Evolutionary conservation across 352 stramenopile species (phyloP).

Genomic region (Pythium chondricola): DNA sequence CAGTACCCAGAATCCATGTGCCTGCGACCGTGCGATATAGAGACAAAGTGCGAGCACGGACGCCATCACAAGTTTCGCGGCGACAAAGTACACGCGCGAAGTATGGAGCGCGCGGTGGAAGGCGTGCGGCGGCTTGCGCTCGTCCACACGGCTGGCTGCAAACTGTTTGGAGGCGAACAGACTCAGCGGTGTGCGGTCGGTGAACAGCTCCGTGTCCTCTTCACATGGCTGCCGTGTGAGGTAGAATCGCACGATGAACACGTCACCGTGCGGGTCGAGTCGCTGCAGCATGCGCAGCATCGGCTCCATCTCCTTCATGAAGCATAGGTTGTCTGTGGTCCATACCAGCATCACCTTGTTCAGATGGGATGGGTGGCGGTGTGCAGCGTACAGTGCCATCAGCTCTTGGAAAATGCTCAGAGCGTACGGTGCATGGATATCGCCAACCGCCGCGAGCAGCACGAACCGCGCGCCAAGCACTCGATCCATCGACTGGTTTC

Average conservation of each 20-base stretch:
- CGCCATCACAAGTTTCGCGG: neutral
- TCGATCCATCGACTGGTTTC: neutral
- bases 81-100: neutral
- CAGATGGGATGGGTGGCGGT: neutral
- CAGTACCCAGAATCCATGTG: neutral
- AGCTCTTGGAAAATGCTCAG: conserved; percentile 7
- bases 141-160: conserved; percentile 1
- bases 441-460: neutral
- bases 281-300: conserved; percentile 1
- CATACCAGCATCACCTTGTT: neutral
- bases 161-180: neutral
- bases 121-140: neutral
- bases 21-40: neutral
- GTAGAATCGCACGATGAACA: neutral
- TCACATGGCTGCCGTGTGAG: neutral
- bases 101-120: conserved; percentile 1
- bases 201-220: conserved; percentile 1
- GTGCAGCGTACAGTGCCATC: neutral
- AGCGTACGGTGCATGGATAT: neutral
- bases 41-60: neutral
- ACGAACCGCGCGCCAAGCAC: neutral
- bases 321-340: conserved; percentile 1
- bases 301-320: conserved; percentile 7
- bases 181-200: neutral
- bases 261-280: neutral